Percentiles rank a stretch among this genome's conserved stretches.
These are phyloP conservation scores for Tulasnella sp. DNA, from an alignment of 768 basidiomycete genomes.

Conservation along the genomic window DNA sequence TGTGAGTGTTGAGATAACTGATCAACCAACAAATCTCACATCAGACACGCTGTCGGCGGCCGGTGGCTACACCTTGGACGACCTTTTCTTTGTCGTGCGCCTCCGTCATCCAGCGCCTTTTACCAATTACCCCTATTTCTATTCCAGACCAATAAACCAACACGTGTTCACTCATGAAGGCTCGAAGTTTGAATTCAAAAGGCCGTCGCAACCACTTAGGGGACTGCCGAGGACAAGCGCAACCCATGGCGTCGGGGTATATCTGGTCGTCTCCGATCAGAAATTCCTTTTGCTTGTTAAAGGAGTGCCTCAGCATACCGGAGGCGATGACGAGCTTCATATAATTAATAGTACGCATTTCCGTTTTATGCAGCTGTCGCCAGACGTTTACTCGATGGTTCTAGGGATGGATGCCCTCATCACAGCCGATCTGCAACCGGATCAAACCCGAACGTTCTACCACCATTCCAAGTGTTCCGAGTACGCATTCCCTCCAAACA, in stretches of 20 bases:
- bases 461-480: neutral
- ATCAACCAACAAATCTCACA: neutral
- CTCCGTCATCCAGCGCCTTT: neutral
- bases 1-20: neutral
- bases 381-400: neutral
- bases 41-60: neutral
- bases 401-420: neutral
- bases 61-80: neutral
- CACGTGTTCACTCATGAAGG: neutral
- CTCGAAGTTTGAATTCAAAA: neutral
- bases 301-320: neutral
- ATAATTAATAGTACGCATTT: neutral
- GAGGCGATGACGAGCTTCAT: neutral
- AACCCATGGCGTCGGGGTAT: neutral
- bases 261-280: constrained; percentile 1
- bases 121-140: constrained; percentile 2
- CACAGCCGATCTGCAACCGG: neutral
- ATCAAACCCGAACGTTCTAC: neutral
- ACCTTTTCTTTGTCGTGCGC: neutral
- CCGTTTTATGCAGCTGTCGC: neutral
- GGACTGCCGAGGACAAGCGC: neutral
- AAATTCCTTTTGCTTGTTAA: constrained; percentile 2
- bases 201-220: neutral
- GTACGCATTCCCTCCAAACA: neutral
- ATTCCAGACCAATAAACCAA: neutral